phyloP scores from a whole-genome alignment of 768 basidiomycete species.

The Suillus occidentalis region DNA sequence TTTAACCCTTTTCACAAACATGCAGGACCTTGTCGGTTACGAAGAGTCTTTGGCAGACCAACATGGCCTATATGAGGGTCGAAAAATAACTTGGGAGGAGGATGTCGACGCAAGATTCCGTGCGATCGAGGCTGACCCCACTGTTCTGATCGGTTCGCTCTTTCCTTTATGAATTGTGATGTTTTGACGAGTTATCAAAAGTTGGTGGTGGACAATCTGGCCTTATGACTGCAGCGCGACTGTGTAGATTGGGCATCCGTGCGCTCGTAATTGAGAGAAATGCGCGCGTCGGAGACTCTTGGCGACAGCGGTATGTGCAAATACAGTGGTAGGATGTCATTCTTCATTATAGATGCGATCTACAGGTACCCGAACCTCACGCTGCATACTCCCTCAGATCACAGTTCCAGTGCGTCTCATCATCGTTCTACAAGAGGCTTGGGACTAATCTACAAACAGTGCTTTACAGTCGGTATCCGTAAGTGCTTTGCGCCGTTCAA shows the following conservation, averaged over 20 bases:
- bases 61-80: neutral
- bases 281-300: conserved; percentile 47
- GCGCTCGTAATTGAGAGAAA: conserved; percentile 53
- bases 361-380: conserved; percentile 4
- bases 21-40: conserved; percentile 51
- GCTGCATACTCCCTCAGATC: conserved; percentile 51
- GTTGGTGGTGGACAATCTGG: conserved; percentile 64
- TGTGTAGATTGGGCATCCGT: conserved; percentile 51
- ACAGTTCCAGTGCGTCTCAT: conserved; percentile 40
- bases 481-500: conserved; percentile 43
- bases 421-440: neutral
- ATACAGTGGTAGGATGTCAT: conserved; percentile 45
- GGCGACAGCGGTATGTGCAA: conserved; percentile 50
- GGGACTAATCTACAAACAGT: conserved; percentile 20
- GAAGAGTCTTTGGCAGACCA: conserved; percentile 43
- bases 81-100: neutral
- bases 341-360: conserved; percentile 29
- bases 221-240: conserved; percentile 54
- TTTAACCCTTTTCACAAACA: conserved; percentile 52
- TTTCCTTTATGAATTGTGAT: neutral
- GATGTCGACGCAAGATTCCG: neutral
- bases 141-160: conserved; percentile 35
- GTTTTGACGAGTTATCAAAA: conserved; percentile 23
- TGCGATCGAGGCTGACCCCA: conserved; percentile 26
- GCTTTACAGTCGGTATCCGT: conserved; percentile 50